Base-by-base conservation (phyloP, 2,329 filamentous ascomycete species). In the Cordyceps farinosa region DNA sequence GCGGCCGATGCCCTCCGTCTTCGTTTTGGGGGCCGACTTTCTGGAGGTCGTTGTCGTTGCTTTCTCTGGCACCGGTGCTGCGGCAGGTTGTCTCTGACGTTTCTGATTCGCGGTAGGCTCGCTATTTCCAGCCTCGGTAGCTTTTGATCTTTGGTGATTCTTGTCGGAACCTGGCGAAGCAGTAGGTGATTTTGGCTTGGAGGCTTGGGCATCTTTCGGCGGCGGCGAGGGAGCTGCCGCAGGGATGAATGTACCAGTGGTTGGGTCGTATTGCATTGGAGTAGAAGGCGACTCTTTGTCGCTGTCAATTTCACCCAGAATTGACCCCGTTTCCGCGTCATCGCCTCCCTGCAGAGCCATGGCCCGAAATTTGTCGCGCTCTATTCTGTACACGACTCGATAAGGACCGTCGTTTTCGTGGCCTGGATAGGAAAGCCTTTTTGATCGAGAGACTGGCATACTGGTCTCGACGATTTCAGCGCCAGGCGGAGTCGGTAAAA, bases 331-430 rank as follows among this genome's bases (percentile, higher is more conserved):
- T 1, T 67, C 66, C 2, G 74, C 71, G 34, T 74, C 69, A 8
- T 75, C 74, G 11, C 70, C 73, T 13, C 60, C 60, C 34, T 73
- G 72, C 38, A 79, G 74, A 29, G 73, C 75, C 38, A 77, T 80
- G 17, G 70, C 80, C 47, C 73, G 76, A 34, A 80, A 75, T 69
- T 74, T 84, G 69, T 80, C 85, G 65, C 79, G 83, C 66, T 80
- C 83, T 66, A 86, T 80, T 40, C 80, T 80, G 68, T 88, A 88
- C 0, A 88, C 85, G 3, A 87, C 79, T 22, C 84, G 80, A 65
- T 85, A 86, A 0, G 76, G 79, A 2, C 75, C 70, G 3, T 69
- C 64, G 8, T 69, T 65, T 5, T 70, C 70, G 61, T 67, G 67
- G 56, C 63, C 69, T 9, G 63, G 63, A 51, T 66, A 11, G 64